Percentiles rank a stretch among this genome's conserved stretches.
Evolutionary conservation across 2,329 filamentous ascomycete genomes (phyloP).

Genomic region (Botrytis hyacinthi): DNA sequence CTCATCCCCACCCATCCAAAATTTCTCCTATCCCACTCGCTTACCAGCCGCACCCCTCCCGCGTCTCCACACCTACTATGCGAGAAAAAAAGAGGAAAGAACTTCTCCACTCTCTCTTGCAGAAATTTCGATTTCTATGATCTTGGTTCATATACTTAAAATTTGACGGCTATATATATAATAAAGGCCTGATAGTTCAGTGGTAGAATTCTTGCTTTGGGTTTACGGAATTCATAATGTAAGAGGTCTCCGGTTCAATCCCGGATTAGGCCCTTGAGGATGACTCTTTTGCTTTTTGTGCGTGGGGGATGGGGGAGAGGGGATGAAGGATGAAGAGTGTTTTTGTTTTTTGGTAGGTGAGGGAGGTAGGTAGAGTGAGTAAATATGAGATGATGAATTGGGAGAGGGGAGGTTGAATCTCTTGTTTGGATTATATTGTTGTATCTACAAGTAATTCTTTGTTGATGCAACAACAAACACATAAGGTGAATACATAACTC

Average conservation of each 20-base stretch:
- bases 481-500: background rate
- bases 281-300: background rate
- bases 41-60: background rate
- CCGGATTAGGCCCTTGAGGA: background rate
- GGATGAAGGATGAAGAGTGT: too few species aligned
- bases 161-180: accelerated
- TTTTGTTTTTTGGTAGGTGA: too few species aligned
- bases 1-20: background rate
- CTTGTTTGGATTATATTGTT: background rate
- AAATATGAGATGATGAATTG: too few species aligned
- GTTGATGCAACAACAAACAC: background rate
- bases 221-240: background rate
- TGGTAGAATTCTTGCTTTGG: constrained; percentile 8
- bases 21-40: background rate
- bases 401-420: too few species aligned
- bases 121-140: too few species aligned
- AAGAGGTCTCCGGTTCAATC: constrained; percentile 13
- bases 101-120: background rate
- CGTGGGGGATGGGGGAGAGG: too few species aligned
- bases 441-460: background rate
- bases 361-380: accelerated
- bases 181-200: constrained; percentile 3
- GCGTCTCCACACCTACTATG: background rate
- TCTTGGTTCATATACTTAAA: too few species aligned
- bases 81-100: too few species aligned